Evolutionary conservation across 768 basidiomycete genomes (phyloP).

Genomic region (Asterophora parasitica): DNA sequence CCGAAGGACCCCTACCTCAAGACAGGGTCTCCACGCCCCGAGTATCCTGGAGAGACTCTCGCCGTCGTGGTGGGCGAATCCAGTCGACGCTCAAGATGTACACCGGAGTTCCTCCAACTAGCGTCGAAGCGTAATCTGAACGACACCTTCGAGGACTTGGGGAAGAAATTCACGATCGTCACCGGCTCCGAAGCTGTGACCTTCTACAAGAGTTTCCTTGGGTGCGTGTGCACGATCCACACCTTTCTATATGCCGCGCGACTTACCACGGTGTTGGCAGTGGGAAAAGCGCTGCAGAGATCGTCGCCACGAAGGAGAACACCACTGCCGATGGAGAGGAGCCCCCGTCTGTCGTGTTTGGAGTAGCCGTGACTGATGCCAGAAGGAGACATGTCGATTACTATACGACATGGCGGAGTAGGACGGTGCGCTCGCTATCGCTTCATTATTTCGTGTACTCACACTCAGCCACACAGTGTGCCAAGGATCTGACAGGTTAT

Average conservation of each 20-base stretch:
- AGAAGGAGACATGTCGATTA: conserved; percentile 42
- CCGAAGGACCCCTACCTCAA: conserved; percentile 9
- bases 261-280: conserved; percentile 4
- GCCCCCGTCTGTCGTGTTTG: conserved; percentile 38
- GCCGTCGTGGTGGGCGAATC: conserved; percentile 30
- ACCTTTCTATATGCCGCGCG: background rate
- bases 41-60: conserved; percentile 24
- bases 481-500: conserved; percentile 8
- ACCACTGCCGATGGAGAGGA: conserved; percentile 7
- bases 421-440: conserved; percentile 26
- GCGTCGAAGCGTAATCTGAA: conserved; percentile 29
- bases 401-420: conserved; percentile 46
- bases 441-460: background rate
- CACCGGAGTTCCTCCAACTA: conserved; percentile 41
- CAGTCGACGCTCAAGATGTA: conserved; percentile 38
- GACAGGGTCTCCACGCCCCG: conserved; percentile 12
- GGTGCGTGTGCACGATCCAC: conserved; percentile 25
- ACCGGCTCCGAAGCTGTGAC: conserved; percentile 36
- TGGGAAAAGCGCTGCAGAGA: conserved; percentile 10
- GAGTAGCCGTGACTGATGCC: conserved; percentile 34
- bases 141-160: conserved; percentile 25
- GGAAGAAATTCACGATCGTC: conserved; percentile 37
- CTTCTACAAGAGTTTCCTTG: conserved; percentile 37
- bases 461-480: conserved; percentile 7
- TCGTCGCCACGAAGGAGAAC: conserved; percentile 15